These are phyloP conservation scores for Seiridium cupressi DNA, from an alignment of 2,329 filamentous ascomycete genomes.

Conservation along the genomic window DNA sequence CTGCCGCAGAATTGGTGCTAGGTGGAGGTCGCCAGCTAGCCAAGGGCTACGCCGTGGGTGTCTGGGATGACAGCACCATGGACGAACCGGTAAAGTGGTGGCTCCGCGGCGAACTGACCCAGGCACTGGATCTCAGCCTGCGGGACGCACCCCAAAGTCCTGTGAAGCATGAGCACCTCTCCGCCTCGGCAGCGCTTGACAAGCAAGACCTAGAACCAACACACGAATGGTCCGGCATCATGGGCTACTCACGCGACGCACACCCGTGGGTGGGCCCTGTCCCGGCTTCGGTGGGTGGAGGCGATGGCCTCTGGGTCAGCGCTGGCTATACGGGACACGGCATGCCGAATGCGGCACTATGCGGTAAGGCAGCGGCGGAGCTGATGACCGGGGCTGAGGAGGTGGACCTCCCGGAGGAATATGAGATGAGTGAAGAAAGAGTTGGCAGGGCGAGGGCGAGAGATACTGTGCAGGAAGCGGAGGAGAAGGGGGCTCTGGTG, in stretches of 20 bases:
- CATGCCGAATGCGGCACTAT: slow-evolving; percentile 71
- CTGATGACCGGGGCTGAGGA: slow-evolving; percentile 48
- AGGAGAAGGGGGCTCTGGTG: slow-evolving; percentile 9
- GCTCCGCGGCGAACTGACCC: slow-evolving; percentile 45
- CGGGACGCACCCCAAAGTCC: slow-evolving; percentile 10
- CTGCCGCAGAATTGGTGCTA: slow-evolving; percentile 61
- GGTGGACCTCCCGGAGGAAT: slow-evolving; percentile 44
- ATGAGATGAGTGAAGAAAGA: slow-evolving; percentile 32
- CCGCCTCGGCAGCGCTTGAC: slow-evolving; percentile 14
- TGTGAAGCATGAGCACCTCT: not conserved
- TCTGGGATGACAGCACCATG: slow-evolving; percentile 58
- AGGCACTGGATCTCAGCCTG: slow-evolving; percentile 38
- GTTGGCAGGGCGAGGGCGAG: slow-evolving; percentile 16
- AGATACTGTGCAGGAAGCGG: slow-evolving; percentile 11
- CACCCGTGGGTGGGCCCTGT: slow-evolving; percentile 70
- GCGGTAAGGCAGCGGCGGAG: slow-evolving; percentile 60
- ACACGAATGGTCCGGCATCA: slow-evolving; percentile 77
- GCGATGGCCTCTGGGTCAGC: slow-evolving; percentile 58
- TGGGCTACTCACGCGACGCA: slow-evolving; percentile 70
- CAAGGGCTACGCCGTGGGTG: slow-evolving; percentile 49
- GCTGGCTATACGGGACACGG: slow-evolving; percentile 74
- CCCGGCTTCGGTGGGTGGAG: slow-evolving; percentile 49
- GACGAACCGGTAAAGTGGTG: slow-evolving; percentile 55
- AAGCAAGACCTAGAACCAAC: slow-evolving; percentile 45
- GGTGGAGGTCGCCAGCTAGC: slow-evolving; percentile 67